Conservation (phyloP, 441 rosid species). For the Brassica balearica region DNA sequence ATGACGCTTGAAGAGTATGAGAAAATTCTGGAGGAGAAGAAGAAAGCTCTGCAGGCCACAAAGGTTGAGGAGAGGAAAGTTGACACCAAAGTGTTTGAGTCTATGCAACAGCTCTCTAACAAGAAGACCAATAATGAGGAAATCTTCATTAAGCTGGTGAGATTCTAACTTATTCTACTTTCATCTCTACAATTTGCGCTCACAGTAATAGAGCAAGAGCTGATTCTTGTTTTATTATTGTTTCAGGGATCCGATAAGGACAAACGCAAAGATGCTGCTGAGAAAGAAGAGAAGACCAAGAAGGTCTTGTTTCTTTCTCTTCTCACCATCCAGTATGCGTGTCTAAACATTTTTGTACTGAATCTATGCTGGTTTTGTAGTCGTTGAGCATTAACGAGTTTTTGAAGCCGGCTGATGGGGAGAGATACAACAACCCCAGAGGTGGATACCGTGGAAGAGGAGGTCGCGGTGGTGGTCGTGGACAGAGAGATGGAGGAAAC, state of each 20-base stretch:
- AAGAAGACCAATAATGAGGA: constrained; percentile 30
- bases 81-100: constrained; percentile 56
- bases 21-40: constrained; percentile 81
- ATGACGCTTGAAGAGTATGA: constrained; percentile 96
- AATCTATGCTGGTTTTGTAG: constrained; percentile 25
- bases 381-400: constrained; percentile 45
- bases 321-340: not conserved
- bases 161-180: too few relatives aligned
- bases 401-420: constrained; percentile 43
- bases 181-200: too few relatives aligned
- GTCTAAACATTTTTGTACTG: not conserved
- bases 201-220: not conserved
- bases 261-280: constrained; percentile 44
- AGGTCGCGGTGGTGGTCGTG: constrained; percentile 38
- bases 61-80: constrained; percentile 85
- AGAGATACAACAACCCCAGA: constrained; percentile 19
- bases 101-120: constrained; percentile 48
- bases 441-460: constrained; percentile 42
- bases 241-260: constrained; percentile 46
- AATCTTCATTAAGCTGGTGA: too few relatives aligned
- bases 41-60: constrained; percentile 70
- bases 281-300: constrained; percentile 42
- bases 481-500: constrained; percentile 38
- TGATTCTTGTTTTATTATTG: not conserved
- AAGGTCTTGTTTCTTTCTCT: constrained; percentile 30